Evolutionary conservation across 495 filamentous ascomycete species (phyloP).

Genomic region (Neurospora sp.): DNA sequence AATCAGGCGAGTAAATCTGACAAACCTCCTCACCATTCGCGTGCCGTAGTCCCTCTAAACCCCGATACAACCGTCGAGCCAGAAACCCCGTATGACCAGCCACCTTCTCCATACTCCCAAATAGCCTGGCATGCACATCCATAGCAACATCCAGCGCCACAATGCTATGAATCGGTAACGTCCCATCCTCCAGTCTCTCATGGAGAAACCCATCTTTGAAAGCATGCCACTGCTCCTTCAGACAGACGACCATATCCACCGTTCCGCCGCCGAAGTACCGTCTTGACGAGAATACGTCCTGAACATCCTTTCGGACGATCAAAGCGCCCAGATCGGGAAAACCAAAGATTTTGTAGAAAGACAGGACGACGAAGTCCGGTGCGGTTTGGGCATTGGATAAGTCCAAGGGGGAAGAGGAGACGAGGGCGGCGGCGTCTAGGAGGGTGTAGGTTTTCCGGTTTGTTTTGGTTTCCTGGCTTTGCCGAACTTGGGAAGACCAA

Average conservation of each 20-base stretch:
- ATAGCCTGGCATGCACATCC: constrained; percentile 11
- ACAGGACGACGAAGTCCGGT: constrained; percentile 82
- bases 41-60: constrained; percentile 52
- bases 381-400: constrained; percentile 49
- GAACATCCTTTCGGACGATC: constrained; percentile 67
- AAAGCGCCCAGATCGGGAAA: constrained; percentile 87
- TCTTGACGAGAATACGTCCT: constrained; percentile 49
- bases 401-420: constrained; percentile 67
- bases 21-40: constrained; percentile 58
- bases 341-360: constrained; percentile 96
- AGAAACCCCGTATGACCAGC: constrained; percentile 67
- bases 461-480: constrained; percentile 37
- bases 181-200: constrained; percentile 80
- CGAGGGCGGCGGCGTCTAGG: constrained; percentile 83
- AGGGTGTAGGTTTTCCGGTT: constrained; percentile 53
- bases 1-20: constrained; percentile 47
- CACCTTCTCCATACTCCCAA: constrained; percentile 57
- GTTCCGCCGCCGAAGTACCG: constrained; percentile 93
- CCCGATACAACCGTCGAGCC: constrained; percentile 45
- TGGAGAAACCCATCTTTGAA: constrained; percentile 64
- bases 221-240: constrained; percentile 62
- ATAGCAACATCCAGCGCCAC: constrained; percentile 69
- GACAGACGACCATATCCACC: constrained; percentile 63
- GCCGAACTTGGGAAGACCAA: constrained; percentile 55
- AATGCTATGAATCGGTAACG: constrained; percentile 80